These are phyloP conservation scores for Xerocomus brunneocitrinus DNA, from an alignment of 768 basidiomycete species.

Conservation along the genomic window DNA sequence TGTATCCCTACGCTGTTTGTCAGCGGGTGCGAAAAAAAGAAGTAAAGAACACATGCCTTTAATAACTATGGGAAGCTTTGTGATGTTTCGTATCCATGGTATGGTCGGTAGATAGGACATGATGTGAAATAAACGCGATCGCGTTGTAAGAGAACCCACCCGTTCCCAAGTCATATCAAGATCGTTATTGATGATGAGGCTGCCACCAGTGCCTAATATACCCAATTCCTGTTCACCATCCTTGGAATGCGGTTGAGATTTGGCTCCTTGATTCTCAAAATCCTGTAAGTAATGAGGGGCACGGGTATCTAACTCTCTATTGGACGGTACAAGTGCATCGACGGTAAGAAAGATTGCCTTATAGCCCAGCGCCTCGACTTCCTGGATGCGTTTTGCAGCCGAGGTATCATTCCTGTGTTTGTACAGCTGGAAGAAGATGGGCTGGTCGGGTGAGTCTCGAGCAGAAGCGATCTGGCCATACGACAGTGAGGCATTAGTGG, in stretches of 20 bases:
- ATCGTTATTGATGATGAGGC: slow-evolving; percentile 61
- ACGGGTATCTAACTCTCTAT: slow-evolving; percentile 71
- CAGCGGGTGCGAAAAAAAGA: not conserved
- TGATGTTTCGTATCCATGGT: slow-evolving; percentile 69
- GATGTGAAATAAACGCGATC: not conserved
- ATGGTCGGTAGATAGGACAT: slow-evolving; percentile 47
- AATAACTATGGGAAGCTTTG: slow-evolving; percentile 66
- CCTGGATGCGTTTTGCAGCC: slow-evolving; percentile 66
- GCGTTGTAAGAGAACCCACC: slow-evolving; percentile 31
- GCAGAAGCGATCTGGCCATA: slow-evolving; percentile 57
- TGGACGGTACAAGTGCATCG: slow-evolving; percentile 80
- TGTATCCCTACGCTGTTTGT: slow-evolving; percentile 51
- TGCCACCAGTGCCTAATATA: slow-evolving; percentile 62
- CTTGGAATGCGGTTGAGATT: slow-evolving; percentile 21
- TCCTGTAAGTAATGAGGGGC: slow-evolving; percentile 56
- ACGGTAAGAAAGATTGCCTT: slow-evolving; percentile 91
- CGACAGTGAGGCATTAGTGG: slow-evolving; percentile 71
- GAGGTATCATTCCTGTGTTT: slow-evolving; percentile 65
- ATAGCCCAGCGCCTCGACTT: slow-evolving; percentile 70
- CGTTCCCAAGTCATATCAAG: slow-evolving; percentile 74
- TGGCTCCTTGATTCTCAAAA: slow-evolving; percentile 39
- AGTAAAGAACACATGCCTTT: slow-evolving; percentile 46
- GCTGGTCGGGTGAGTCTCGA: slow-evolving; percentile 48
- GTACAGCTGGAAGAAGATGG: slow-evolving; percentile 82
- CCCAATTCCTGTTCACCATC: slow-evolving; percentile 34